Base-by-base conservation (phyloP, 352 stramenopile species). In the Phytophthora hybrid region DNA sequence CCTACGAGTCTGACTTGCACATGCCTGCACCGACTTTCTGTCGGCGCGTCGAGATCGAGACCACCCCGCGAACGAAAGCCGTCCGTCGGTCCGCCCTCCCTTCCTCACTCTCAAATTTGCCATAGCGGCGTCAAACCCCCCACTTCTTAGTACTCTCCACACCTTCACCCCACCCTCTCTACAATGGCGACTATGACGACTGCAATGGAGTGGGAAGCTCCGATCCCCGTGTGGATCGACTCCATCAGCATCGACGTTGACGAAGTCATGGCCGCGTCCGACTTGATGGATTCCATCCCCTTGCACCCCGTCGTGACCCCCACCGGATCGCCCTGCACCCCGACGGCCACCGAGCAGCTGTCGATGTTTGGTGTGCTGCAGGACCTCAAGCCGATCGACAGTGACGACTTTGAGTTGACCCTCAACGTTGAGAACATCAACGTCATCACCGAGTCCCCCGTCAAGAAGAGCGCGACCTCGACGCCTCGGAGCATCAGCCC, bases 201-300 rank as follows among this genome's bases (percentile, higher is more conserved):
- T 8, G 26, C 59, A 23, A 63, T 66, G 52, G 64, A 80, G 34
- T 77, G 74, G 69, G 74, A 80, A 69, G 23, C 55, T 7, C 69
- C 74, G 3, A 66, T 80, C 39, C 64, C 51, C 14, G 29, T 72
- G 21, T 77, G 74, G 74, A 80, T 80, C 32, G 74, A 80, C 4
- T 74, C 69, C 41, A 69, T 77, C 41, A 67, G 14, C 55, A 71
- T 79, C 59, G 52, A 76, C 52, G 72, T 76, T 19, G 69, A 80
- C n/a, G 64, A 68, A 44, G 18, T 21, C 37, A 49, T 79, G 19
- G 23, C 51, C 32, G 31, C 37, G 9, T 37, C 59, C 55, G 58
- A 71, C 56, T 41, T 66, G 18, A 63, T 52, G 26, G 16, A 26
- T 13, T 37, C 56, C 49, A 69, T 69, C 26, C 44, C 26, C 26